Evolutionary conservation across 2,329 filamentous ascomycete species (phyloP).

Genomic region (Pseudogymnoascus sp.): DNA sequence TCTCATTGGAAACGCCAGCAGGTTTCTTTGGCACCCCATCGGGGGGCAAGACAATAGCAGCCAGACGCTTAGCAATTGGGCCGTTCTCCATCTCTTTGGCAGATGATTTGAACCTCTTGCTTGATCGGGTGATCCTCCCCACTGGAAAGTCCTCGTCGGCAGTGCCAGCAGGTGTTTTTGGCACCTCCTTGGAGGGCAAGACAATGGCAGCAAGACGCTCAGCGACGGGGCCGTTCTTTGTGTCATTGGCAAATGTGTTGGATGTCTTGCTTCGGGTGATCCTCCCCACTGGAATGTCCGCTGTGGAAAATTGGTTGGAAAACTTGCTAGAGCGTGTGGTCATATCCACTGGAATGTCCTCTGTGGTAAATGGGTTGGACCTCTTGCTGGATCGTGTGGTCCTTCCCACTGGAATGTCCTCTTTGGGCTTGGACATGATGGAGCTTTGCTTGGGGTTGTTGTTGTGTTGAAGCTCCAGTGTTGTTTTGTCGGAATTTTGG

Average conservation of each 20-base stretch:
- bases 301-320: background rate
- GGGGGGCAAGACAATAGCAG: background rate
- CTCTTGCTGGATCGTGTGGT: background rate
- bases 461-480: background rate
- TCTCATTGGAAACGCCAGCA: background rate
- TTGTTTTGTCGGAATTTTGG: background rate
- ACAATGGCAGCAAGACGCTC: too few relatives aligned
- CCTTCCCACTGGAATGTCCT: background rate
- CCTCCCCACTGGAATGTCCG: background rate
- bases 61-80: background rate
- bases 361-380: background rate
- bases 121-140: background rate
- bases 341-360: background rate
- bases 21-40: background rate
- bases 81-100: background rate
- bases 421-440: background rate
- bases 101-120: too few relatives aligned
- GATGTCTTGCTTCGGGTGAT: background rate
- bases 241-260: background rate
- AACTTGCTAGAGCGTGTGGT: background rate
- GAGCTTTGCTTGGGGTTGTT: background rate
- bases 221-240: too few relatives aligned
- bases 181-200: too few relatives aligned
- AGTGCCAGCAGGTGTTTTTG: too few relatives aligned
- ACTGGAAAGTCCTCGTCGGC: background rate